A percentile compares a stretch with the other conserved stretches of the same genome.
These are phyloP conservation scores for Teunomyces tritomae DNA, from an alignment of 805 yeast species.

Conservation along the genomic window DNA sequence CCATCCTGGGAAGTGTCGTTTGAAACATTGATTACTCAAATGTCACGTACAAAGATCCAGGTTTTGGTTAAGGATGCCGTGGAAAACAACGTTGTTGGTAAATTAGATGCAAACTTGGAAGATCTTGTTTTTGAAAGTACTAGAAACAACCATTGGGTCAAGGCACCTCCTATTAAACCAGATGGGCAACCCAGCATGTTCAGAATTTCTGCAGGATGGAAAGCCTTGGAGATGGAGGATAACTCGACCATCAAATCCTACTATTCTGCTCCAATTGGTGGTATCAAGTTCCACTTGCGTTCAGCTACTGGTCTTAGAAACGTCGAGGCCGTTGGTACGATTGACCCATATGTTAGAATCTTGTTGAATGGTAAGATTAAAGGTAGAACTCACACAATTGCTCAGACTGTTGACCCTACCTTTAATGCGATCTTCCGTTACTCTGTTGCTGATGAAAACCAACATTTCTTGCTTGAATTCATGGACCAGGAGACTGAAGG, in stretches of 20 bases:
- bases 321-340: constrained; percentile 65
- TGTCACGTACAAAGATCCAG: constrained; percentile 52
- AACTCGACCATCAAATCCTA: constrained; percentile 46
- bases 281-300: constrained; percentile 57
- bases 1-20: constrained; percentile 68
- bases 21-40: constrained; percentile 62
- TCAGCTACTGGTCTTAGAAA: constrained; percentile 51
- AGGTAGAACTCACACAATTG: constrained; percentile 53
- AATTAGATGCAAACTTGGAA: constrained; percentile 49
- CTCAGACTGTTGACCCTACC: constrained; percentile 53
- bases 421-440: constrained; percentile 59
- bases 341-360: constrained; percentile 72
- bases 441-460: constrained; percentile 60
- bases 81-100: constrained; percentile 53
- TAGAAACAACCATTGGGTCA: constrained; percentile 50
- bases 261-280: constrained; percentile 64
- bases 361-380: constrained; percentile 55
- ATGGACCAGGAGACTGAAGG: constrained; percentile 67
- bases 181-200: constrained; percentile 32
- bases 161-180: constrained; percentile 42
- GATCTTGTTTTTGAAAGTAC: constrained; percentile 51
- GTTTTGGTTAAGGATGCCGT: constrained; percentile 62
- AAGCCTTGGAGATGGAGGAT: constrained; percentile 54
- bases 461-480: constrained; percentile 54
- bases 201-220: constrained; percentile 62